Percentiles rank a stretch among this genome's conserved stretches.
phyloP scores from a whole-genome alignment of 176 grass and related monocot genomes.

The Elymus sibiricus region DNA sequence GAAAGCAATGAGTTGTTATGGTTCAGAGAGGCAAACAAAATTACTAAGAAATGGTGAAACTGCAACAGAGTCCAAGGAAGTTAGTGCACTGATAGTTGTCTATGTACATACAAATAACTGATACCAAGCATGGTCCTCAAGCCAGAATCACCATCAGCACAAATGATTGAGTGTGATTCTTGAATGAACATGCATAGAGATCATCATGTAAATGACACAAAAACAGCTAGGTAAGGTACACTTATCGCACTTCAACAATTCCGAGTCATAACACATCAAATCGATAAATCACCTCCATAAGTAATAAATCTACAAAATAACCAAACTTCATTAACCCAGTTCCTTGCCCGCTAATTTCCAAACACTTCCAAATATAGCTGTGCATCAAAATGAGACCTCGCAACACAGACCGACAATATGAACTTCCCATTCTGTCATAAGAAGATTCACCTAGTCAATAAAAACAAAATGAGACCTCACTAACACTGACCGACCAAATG shows the following conservation, averaged over 20 bases:
- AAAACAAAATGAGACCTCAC: neutral
- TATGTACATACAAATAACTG: neutral
- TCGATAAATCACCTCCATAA: neutral
- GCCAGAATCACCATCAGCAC: neutral
- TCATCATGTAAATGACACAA: neutral
- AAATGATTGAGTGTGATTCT: neutral
- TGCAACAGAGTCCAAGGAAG: neutral
- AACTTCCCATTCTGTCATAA: neutral
- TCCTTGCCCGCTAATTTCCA: neutral
- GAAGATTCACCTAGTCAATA: neutral
- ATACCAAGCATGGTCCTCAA: neutral
- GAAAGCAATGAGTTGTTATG: neutral
- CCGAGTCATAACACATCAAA: neutral
- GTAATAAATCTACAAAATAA: neutral
- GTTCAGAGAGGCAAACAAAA: neutral
- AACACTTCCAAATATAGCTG: neutral
- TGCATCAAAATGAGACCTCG: neutral
- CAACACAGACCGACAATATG: neutral
- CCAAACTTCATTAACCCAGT: neutral
- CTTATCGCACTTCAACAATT: neutral
- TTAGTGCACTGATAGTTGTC: neutral
- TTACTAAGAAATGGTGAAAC: neutral
- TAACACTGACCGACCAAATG: neutral
- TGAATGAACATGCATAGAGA: neutral
- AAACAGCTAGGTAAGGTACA: neutral